Base-by-base conservation (phyloP, 768 basidiomycete genomes). In the Mycena belliarum region DNA sequence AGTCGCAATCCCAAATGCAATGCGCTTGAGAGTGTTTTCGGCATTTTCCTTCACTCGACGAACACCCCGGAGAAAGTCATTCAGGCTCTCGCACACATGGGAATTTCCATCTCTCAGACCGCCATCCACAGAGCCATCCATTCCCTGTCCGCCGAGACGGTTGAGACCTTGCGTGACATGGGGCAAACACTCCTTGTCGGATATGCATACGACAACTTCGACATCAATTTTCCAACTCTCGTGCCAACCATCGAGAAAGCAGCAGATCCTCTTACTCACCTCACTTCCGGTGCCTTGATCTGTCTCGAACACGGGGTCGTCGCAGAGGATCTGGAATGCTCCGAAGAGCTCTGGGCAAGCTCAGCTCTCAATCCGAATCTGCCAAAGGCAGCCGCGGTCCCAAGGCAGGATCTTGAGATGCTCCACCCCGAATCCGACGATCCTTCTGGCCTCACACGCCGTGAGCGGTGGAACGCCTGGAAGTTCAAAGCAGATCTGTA, bases 401-500 rank as follows among this genome's bases (percentile, higher is more conserved):
- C 37, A 44, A 32, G 29, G 6, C 29, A 6, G 14, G 46, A 68
- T 9, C 59, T 68, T 16, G 37, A 61, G 25, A 25, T 48, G 5
- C 20, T 69, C 11, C 58, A 68, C 54, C 61, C 61, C 14, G 66
- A 70, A 24, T 14, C 24, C 10, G 49, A 45, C 10, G 28, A 63
- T 46, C 37, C 63, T n/a, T 64, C 56, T 9, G 63, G 66, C n/a
- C 62, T 69, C 9, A 55, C 61, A 20, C 64, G 64, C 6, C 62
- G 55, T 18, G 47, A 70, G 18, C 59, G 60, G 7, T 73, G 68
- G 57, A 64, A 65, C 55, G 52, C 52, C 0, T 74, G 72, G 71
- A 69, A 69, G 26, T 70, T 70, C 43, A 61, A 59, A 0, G 15
- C 50, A 0, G 70, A 70, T 50, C 65, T 79, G 1, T n/a, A 70